Evolutionary conservation across 2,329 filamentous ascomycete genomes (phyloP).

Genomic region (Chrysosporium queenslandicum): DNA sequence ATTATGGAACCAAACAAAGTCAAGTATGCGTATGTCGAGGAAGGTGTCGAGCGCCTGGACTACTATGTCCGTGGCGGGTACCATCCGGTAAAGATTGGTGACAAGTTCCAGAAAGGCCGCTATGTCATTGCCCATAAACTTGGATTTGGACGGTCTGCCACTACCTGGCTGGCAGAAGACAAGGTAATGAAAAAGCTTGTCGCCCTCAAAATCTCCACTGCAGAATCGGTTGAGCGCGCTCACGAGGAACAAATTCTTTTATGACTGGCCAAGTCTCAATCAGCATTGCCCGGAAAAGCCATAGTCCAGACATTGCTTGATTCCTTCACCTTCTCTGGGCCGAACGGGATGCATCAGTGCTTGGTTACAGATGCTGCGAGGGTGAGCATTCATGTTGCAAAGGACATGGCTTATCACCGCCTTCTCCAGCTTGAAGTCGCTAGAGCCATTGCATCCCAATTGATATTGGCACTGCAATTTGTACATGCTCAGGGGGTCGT

Average conservation of each 20-base stretch:
- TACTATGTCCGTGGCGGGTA: no score
- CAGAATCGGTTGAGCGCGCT: conserved; percentile 1
- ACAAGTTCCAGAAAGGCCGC: neutral
- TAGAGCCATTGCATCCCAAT: conserved; percentile 19
- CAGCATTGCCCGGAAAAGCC: conserved; percentile 13
- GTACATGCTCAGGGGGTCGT: conserved; percentile 23
- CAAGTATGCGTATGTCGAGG: no score
- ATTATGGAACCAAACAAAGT: no score
- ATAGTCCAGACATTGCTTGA: conserved; percentile 17
- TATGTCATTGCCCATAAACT: neutral
- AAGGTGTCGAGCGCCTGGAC: no score
- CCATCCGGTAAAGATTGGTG: neutral
- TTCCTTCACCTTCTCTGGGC: conserved; percentile 14
- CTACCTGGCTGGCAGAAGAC: neutral
- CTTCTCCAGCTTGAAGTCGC: conserved; percentile 16
- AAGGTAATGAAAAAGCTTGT: neutral
- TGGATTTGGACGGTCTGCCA: neutral
- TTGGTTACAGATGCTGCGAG: conserved; percentile 18
- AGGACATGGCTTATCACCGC: conserved; percentile 17
- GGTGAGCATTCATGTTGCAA: conserved; percentile 17
- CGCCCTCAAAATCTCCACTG: neutral
- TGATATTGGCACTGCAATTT: conserved; percentile 16
- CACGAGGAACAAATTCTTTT: conserved; percentile 14
- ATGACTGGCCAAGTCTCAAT: conserved; percentile 9
- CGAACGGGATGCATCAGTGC: conserved; percentile 17